Evolutionary conservation across 352 stramenopile species (phyloP).

Genomic region (Phytopythium sindhum): DNA sequence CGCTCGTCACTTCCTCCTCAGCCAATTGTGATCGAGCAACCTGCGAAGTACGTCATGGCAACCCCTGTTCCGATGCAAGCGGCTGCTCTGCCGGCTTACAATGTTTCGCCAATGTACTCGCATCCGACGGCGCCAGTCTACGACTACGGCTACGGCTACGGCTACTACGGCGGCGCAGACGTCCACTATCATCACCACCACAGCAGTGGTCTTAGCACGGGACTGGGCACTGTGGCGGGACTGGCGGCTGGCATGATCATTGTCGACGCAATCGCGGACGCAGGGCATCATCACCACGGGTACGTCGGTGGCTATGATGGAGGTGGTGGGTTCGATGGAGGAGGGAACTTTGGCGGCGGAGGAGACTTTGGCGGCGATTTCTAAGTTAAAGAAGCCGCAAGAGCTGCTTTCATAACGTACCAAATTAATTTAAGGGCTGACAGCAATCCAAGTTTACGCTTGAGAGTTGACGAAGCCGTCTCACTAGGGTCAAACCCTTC

Average conservation of each 20-base stretch:
- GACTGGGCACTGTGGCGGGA: background rate
- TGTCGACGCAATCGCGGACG: background rate
- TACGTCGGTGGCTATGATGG: constrained; percentile 14
- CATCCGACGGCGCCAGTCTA: constrained; percentile 11
- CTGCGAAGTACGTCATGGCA: background rate
- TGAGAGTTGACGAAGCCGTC: too few species aligned
- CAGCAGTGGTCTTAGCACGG: background rate
- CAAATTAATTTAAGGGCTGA: background rate
- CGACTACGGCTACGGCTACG: constrained; percentile 8
- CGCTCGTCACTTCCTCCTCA: constrained; percentile 13
- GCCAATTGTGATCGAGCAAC: constrained; percentile 16
- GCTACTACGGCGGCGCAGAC: constrained; percentile 5
- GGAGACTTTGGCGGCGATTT: constrained; percentile 32
- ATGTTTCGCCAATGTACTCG: background rate
- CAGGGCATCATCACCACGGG: constrained; percentile 3
- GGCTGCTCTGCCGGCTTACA: background rate
- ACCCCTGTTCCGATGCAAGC: background rate
- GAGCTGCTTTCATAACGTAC: background rate
- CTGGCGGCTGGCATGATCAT: constrained; percentile 2
- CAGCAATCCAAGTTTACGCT: too few species aligned
- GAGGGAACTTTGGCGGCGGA: constrained; percentile 9
- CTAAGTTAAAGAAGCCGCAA: background rate
- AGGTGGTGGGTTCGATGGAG: constrained; percentile 15
- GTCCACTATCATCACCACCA: constrained; percentile 3
- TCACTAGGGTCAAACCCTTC: too few species aligned